A percentile compares a stretch with the other conserved stretches of the same genome.
Evolutionary conservation across 306 rosid species (phyloP).

Genomic region (Prunus kanzakura): DNA sequence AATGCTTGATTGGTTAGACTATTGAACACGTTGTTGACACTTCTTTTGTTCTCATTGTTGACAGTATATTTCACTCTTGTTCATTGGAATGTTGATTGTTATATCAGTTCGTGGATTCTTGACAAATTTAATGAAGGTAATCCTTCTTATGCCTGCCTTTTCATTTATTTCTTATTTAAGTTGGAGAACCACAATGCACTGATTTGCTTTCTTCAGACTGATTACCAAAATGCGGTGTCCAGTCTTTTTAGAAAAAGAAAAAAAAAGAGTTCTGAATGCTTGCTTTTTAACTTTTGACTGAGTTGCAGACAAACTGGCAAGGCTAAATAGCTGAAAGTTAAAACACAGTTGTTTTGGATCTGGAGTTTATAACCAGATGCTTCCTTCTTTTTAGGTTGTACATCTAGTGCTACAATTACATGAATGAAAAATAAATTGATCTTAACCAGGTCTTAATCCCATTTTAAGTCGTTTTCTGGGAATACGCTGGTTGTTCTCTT

Average conservation of each 20-base stretch:
- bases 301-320: background rate
- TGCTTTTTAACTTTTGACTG: background rate
- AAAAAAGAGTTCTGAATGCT: background rate
- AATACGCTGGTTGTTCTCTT: background rate
- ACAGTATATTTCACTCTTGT: slow-evolving; percentile 88
- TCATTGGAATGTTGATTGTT: slow-evolving; percentile 90
- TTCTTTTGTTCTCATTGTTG: slow-evolving; percentile 17
- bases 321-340: background rate
- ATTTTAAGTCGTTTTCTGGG: background rate
- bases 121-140: slow-evolving; percentile 98
- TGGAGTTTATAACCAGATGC: background rate
- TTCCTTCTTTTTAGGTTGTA: background rate
- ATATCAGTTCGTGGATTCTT: slow-evolving; percentile 95
- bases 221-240: background rate
- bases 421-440: background rate
- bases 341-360: background rate
- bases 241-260: background rate
- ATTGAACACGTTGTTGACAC: background rate
- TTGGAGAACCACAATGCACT: slow-evolving; percentile 9
- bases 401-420: background rate
- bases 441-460: slow-evolving; percentile 2
- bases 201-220: background rate
- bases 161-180: slow-evolving; percentile 6
- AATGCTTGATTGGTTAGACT: background rate
- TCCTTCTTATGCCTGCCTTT: slow-evolving; percentile 16